phyloP scores from a whole-genome alignment of 2,329 filamentous ascomycete genomes.

The Neonectria sp. region DNA sequence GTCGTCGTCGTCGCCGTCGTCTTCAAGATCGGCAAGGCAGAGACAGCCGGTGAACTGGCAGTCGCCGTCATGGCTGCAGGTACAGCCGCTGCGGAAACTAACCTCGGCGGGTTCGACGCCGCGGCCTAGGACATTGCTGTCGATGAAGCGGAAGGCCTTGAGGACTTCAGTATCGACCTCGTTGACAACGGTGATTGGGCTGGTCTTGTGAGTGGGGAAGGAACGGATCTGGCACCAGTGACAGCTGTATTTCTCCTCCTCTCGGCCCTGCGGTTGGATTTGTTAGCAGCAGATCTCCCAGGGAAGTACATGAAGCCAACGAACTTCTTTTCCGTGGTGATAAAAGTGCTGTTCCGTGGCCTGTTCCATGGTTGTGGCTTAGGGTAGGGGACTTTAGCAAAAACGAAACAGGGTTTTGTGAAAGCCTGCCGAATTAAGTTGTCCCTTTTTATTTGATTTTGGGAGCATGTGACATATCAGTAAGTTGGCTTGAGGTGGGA shows the following conservation, averaged over 20 bases:
- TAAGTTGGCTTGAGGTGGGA: neutral
- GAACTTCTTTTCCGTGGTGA: slow-evolving; percentile 59
- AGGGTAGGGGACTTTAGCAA: neutral
- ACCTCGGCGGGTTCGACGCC: slow-evolving; percentile 73
- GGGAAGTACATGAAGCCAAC: neutral
- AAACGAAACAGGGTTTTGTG: neutral
- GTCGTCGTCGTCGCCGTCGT: slow-evolving; percentile 66
- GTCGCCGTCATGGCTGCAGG: slow-evolving; percentile 72
- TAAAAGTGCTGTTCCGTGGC: slow-evolving; percentile 66
- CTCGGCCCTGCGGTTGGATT: slow-evolving; percentile 47
- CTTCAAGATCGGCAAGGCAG: slow-evolving; percentile 76
- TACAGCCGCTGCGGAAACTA: slow-evolving; percentile 79
- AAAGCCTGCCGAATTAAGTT: neutral
- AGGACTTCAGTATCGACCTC: slow-evolving; percentile 70
- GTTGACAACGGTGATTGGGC: slow-evolving; percentile 77
- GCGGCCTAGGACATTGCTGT: slow-evolving; percentile 70
- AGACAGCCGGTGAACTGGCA: slow-evolving; percentile 79
- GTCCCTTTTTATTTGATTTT: neutral
- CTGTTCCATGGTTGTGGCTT: slow-evolving; percentile 58
- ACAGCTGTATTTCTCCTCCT: slow-evolving; percentile 62
- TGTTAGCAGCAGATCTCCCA: slow-evolving; percentile 5
- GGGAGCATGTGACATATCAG: neutral
- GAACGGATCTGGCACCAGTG: slow-evolving; percentile 74
- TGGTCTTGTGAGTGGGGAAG: slow-evolving; percentile 64
- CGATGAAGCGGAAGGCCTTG: slow-evolving; percentile 78